These are phyloP conservation scores for Heliophila coronopifolia DNA, from an alignment of 441 rosid species.

Conservation along the genomic window DNA sequence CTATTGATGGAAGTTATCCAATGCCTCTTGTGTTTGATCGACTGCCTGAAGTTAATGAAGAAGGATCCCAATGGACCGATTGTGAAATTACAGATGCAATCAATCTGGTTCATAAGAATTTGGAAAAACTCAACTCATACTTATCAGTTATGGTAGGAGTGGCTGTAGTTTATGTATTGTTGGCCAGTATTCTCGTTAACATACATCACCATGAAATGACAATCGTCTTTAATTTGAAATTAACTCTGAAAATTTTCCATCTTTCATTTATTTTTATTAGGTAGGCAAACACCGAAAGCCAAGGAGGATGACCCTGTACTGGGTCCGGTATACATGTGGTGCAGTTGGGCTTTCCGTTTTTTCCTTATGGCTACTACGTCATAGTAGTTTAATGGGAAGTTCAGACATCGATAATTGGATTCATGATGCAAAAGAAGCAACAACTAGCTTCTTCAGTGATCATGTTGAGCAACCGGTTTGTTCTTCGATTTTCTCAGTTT, in stretches of 20 bases:
- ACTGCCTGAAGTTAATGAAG: constrained; percentile 54
- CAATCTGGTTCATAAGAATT: constrained; percentile 56
- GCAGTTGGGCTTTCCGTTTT: constrained; percentile 70
- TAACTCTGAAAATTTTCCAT: not conserved
- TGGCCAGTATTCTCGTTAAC: not conserved
- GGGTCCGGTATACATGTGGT: constrained; percentile 80
- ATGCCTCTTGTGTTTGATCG: constrained; percentile 59
- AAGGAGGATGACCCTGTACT: constrained; percentile 53
- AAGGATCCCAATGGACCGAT: constrained; percentile 66
- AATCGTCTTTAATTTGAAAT: not conserved
- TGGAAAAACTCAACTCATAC: constrained; percentile 59
- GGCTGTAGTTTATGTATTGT: constrained; percentile 1
- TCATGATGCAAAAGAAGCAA: constrained; percentile 67
- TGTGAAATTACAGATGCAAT: constrained; percentile 66
- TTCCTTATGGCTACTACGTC: constrained; percentile 77
- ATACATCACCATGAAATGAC: not conserved
- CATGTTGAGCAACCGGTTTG: constrained; percentile 96
- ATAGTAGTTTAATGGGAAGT: constrained; percentile 91
- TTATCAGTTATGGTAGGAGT: constrained; percentile 52
- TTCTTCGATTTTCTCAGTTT: constrained; percentile 11
- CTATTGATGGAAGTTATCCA: constrained; percentile 56
- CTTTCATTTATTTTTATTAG: constrained; percentile 30
- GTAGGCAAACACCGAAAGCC: constrained; percentile 79
- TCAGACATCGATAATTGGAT: constrained; percentile 88
- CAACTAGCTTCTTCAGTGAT: constrained; percentile 55